These are phyloP conservation scores for Corynespora cassiicola DNA, from an alignment of 2,329 filamentous ascomycete genomes.

Conservation along the genomic window DNA sequence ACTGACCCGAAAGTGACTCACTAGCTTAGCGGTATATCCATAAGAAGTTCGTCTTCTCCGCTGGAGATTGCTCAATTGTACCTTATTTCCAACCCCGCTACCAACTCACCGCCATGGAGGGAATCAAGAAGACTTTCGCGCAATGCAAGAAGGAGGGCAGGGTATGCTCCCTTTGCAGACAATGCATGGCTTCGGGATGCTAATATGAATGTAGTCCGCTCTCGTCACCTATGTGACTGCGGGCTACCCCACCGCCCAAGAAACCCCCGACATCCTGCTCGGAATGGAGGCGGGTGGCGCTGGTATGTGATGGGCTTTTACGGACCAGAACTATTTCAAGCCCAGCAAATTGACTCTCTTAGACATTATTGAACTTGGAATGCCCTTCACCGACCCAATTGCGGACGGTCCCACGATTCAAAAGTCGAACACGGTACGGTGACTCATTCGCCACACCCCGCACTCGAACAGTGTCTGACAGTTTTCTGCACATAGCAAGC, in stretches of 20 bases:
- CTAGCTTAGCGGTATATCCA: not conserved
- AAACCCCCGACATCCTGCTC: constrained; percentile 83
- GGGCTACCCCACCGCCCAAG: constrained; percentile 83
- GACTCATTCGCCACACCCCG: constrained; percentile 29
- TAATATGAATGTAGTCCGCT: constrained; percentile 65
- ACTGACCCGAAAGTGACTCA: constrained; percentile 8
- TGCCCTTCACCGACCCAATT: constrained; percentile 97
- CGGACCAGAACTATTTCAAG: not conserved
- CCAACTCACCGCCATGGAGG: constrained; percentile 48
- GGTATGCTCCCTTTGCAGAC: constrained; percentile 26
- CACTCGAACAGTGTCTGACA: constrained; percentile 20
- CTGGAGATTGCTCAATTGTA: constrained; percentile 2
- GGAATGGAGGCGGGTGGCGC: constrained; percentile 92
- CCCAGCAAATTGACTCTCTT: constrained; percentile 22
- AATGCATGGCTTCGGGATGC: no score
- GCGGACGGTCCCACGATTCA: constrained; percentile 98
- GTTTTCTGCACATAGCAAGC: constrained; percentile 60
- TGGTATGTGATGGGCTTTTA: constrained; percentile 60
- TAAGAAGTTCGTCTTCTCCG: constrained; percentile 2
- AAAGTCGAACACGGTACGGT: constrained; percentile 81
- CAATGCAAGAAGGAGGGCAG: constrained; percentile 58
- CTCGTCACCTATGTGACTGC: constrained; percentile 97
- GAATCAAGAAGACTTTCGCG: constrained; percentile 57
- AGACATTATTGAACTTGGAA: constrained; percentile 95
- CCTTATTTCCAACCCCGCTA: not conserved